Base-by-base conservation (phyloP, 331 rosid genomes). In the Stylosanthes scabra region DNA sequence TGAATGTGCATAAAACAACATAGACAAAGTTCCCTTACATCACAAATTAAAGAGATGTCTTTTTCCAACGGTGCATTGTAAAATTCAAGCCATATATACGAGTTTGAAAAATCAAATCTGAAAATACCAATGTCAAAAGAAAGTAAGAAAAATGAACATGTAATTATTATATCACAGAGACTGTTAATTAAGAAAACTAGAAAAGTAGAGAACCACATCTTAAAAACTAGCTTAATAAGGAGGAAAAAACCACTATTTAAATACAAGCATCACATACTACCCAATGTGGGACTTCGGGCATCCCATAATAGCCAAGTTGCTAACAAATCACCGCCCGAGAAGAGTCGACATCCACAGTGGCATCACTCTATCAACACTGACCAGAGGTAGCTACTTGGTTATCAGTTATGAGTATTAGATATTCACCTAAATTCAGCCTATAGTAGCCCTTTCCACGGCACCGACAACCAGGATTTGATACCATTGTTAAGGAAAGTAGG, bases 41-140 rank as follows among this genome's bases (percentile, higher is more conserved):
- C 90, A 78, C 91, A 89, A 59, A 94, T 79, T 67, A 94, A 84
- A 71, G 88, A 34, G 59, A 88, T 59, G 80, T 91, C 98, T 80
- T 89, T 90, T 42, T 72, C 85, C 96, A 93, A 67, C 6, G 93
- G 96, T 74, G 84, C 72, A 74, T 93, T 89, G 93, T 91, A 86
- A 85, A 91, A 91, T 70, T 89, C 94, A 56, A 93, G 68, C 97
- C 98, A 89, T 88, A 93, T 88, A 60, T 82, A 93, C 2, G 96
- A 86, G 86, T 89, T 91, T 51, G 98, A 88, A 84, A 85, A 89
- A 67, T 86, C 86, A 73, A 93, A 91, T 80, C 98, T 93, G 91
- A 59, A 82, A 78, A 78, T 56, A 20, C 42, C 68, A 41, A 13
- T 59, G 69, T 11, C 60, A 64, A 57, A 63, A 60, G 59, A 51